Base-by-base conservation (phyloP, 805 yeast genomes). In the Candida germanica region DNA sequence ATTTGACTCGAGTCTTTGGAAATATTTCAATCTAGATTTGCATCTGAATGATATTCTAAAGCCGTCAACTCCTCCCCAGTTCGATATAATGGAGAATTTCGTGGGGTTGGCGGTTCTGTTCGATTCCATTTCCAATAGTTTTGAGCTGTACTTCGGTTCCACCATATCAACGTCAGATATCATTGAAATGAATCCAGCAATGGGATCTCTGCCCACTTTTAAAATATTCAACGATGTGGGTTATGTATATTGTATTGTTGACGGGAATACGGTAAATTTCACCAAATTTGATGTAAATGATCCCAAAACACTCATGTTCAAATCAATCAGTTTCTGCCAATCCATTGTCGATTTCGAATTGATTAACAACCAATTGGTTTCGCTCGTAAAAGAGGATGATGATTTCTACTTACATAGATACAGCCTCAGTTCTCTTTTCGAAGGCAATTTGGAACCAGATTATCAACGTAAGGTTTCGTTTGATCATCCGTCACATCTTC, bases 1-100 rank as follows among this genome's bases (percentile, higher is more conserved):
- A 11, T 54, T 53, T 33, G 19, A 40, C 9, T 47, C 57, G 13
- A 43, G 31, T 15, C 23, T 56, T 2, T 44, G 44, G 31, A 32
- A 47, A 6, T 60, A 52, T 35, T 44, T 61, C 14, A 17, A 31
- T 2, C 16, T 41, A 2, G 39, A 37, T 12, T 19, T 29, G 7
- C 19, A 21, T 4, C 24, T 24, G 5, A 35, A 39, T 17, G 32
- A 36, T 6, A 26, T 36, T 20, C 15, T 26, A 19, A 19, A 26
- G 10, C 13, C n/a, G 3, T 13, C 15, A 5, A 8, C 11, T 3
- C 10, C 20, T 4, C 29, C 33, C 14, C 19, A 29, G 13, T 33
- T 33, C 21, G 29, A 35, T 22, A 21, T 34, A 16, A 17, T 4
- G 6, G 16, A 5, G 11, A 15, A 26, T 18, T 34, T 28, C 15